Evolutionary conservation across 129 eudicot genomes (phyloP).

Genomic region (Erigeron canadensis): DNA sequence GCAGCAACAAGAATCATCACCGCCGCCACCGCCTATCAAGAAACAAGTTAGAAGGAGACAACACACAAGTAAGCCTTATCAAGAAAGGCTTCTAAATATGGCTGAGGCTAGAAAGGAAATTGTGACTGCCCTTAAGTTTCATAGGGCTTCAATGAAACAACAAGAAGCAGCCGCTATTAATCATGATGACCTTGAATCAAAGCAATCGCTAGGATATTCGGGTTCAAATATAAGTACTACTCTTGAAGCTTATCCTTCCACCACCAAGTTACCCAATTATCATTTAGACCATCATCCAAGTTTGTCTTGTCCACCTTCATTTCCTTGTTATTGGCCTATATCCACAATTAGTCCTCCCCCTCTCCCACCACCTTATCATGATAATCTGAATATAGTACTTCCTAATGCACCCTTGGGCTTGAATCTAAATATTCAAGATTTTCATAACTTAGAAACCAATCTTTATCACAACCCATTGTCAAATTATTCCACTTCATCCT

Average conservation of each 20-base stretch:
- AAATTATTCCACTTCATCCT: constrained; percentile 12
- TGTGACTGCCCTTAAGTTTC: constrained; percentile 83
- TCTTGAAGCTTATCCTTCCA: constrained; percentile 46
- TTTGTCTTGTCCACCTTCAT: constrained; percentile 5
- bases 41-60: constrained; percentile 81
- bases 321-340: constrained; percentile 42
- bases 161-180: constrained; percentile 36
- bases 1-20: constrained; percentile 29
- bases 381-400: constrained; percentile 51
- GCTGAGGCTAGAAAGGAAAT: constrained; percentile 85
- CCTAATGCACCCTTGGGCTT: constrained; percentile 82
- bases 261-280: constrained; percentile 12
- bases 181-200: no score
- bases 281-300: constrained; percentile 3
- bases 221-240: constrained; percentile 15
- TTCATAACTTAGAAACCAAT: constrained; percentile 47
- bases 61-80: constrained; percentile 67
- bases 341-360: constrained; percentile 41
- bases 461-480: constrained; percentile 35
- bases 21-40: constrained; percentile 42
- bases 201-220: constrained; percentile 22
- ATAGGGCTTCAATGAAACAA: constrained; percentile 81
- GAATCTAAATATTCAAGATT: constrained; percentile 77
- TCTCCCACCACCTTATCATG: constrained; percentile 34
- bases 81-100: constrained; percentile 79